Conservation (phyloP, 495 filamentous ascomycete species). For the Hypoxylon rickii region DNA sequence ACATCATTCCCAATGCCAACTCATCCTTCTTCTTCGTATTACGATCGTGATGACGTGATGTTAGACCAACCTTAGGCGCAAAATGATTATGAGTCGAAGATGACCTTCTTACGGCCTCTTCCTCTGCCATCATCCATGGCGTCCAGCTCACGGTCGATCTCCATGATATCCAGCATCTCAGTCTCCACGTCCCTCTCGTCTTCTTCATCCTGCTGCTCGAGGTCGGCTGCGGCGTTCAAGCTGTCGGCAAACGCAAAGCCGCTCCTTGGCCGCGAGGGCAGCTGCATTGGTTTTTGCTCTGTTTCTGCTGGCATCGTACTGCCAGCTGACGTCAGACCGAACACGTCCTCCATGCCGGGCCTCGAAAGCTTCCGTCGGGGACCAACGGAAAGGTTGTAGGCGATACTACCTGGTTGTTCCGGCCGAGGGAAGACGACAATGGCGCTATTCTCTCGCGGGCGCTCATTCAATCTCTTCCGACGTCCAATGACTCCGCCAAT, state of each 20-base stretch:
- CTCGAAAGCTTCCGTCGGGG: constrained; percentile 26
- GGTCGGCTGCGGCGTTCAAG: constrained; percentile 47
- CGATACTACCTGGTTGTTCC: constrained; percentile 45
- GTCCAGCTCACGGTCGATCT: constrained; percentile 58
- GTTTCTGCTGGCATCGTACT: constrained; percentile 4
- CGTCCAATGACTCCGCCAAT: constrained; percentile 44
- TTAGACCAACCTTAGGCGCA: no score
- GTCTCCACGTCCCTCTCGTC: constrained; percentile 54
- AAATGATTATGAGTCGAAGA: constrained; percentile 44
- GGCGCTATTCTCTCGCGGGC: constrained; percentile 40
- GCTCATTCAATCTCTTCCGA: constrained; percentile 30
- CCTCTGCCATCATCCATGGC: constrained; percentile 49
- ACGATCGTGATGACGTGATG: no score
- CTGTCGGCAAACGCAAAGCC: constrained; percentile 52
- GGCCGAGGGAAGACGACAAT: constrained; percentile 49
- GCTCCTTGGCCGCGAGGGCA: constrained; percentile 25
- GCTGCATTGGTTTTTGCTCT: constrained; percentile 9
- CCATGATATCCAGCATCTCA: constrained; percentile 60
- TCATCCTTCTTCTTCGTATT: neutral
- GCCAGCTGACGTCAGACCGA: constrained; percentile 32
- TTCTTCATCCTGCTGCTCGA: constrained; percentile 50
- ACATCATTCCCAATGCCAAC: constrained; percentile 29
- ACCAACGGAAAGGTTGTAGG: constrained; percentile 53
- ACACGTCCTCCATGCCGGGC: constrained; percentile 11
- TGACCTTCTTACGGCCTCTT: constrained; percentile 52